Evolutionary conservation across 768 basidiomycete genomes (phyloP).

Genomic region (Crepidotus variabilis): DNA sequence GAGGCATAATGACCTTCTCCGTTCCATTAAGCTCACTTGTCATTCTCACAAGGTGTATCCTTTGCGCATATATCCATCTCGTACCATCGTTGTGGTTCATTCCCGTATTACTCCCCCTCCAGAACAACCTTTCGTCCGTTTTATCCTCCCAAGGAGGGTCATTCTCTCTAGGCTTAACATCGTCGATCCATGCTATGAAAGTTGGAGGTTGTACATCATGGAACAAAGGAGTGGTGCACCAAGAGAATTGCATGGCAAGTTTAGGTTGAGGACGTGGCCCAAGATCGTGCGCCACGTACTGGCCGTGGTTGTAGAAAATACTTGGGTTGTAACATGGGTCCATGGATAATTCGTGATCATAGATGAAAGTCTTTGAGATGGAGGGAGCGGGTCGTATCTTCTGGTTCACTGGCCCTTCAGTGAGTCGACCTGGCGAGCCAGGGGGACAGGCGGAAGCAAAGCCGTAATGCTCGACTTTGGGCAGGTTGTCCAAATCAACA

Average conservation of each 20-base stretch:
- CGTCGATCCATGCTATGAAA: slow-evolving; percentile 36
- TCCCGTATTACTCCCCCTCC: slow-evolving; percentile 74
- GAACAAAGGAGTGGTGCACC: slow-evolving; percentile 38
- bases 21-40: slow-evolving; percentile 30
- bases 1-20: slow-evolving; percentile 27
- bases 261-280: slow-evolving; percentile 32
- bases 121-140: slow-evolving; percentile 50
- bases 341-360: slow-evolving; percentile 40
- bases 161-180: slow-evolving; percentile 28
- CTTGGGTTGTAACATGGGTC: slow-evolving; percentile 37
- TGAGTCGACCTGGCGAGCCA: slow-evolving; percentile 8
- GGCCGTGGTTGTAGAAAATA: slow-evolving; percentile 36
- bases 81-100: slow-evolving; percentile 32
- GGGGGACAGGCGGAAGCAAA: slow-evolving; percentile 39
- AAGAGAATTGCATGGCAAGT: slow-evolving; percentile 41
- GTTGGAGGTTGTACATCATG: slow-evolving; percentile 43
- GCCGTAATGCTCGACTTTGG: slow-evolving; percentile 25
- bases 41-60: slow-evolving; percentile 37
- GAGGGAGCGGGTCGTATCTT: slow-evolving; percentile 16
- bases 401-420: slow-evolving; percentile 21
- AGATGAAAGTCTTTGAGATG: slow-evolving; percentile 34
- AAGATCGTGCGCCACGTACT: slow-evolving; percentile 35
- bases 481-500: slow-evolving; percentile 28
- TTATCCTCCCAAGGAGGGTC: slow-evolving; percentile 64
- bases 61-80: slow-evolving; percentile 44